phyloP scores from a whole-genome alignment of 192 early-diverging fungal species.

The Dissophora globulifera region DNA sequence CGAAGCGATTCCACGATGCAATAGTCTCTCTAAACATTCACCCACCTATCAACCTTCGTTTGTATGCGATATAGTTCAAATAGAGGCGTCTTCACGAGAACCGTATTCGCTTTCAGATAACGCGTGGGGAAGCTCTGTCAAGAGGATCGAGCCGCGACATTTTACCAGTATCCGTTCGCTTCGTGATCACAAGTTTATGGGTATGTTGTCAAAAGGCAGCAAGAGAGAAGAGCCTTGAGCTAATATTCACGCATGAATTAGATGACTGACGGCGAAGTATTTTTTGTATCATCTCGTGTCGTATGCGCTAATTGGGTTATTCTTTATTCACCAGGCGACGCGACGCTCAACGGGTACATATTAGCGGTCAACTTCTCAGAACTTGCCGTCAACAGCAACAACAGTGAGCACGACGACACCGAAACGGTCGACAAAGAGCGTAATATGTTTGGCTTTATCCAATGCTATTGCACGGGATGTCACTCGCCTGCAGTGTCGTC shows the following conservation, averaged over 20 bases:
- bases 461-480: conserved; percentile 20
- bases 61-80: not conserved
- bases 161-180: conserved; percentile 11
- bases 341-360: conserved; percentile 6
- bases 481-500: conserved; percentile 5
- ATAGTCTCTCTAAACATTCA: no score
- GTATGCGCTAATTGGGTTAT: no score
- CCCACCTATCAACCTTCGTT: not conserved
- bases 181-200: conserved; percentile 25
- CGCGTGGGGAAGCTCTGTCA: conserved; percentile 4
- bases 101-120: conserved; percentile 3
- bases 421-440: not conserved
- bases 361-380: conserved; percentile 10
- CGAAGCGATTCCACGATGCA: no score
- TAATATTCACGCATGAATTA: no score
- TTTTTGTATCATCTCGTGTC: no score
- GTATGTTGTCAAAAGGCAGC: not conserved
- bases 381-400: not conserved
- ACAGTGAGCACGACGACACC: no score
- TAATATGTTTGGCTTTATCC: conserved; percentile 17
- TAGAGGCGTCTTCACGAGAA: conserved; percentile 6
- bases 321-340: conserved; percentile 11
- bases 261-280: no score
- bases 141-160: not conserved
- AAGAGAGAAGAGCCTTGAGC: not conserved